These are phyloP conservation scores for Calonectria fujianensis DNA, from an alignment of 2,329 filamentous ascomycete genomes.

Conservation along the genomic window DNA sequence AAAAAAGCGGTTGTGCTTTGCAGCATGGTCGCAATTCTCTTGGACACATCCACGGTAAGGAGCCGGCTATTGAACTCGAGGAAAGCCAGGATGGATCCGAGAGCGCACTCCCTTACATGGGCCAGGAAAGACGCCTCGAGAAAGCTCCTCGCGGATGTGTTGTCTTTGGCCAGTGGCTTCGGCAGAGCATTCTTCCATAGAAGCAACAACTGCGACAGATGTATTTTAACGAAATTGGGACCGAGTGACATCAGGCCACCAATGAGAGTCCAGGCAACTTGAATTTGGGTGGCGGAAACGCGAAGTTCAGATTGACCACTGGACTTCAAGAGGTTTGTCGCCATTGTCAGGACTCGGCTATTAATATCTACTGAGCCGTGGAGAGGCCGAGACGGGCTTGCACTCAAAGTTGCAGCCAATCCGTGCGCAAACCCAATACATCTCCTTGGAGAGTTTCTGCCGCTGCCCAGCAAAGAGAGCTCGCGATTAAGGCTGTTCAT, in stretches of 20 bases:
- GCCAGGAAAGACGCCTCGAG: slow-evolving; percentile 94
- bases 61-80: slow-evolving; percentile 94
- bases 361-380: slow-evolving; percentile 98
- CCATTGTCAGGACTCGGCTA: slow-evolving; percentile 91
- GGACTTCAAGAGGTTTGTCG: slow-evolving; percentile 92
- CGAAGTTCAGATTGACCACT: slow-evolving; percentile 93
- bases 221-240: slow-evolving; percentile 99
- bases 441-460: slow-evolving; percentile 85
- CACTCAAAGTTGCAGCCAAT: slow-evolving; percentile 91
- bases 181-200: slow-evolving; percentile 98
- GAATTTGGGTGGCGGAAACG: slow-evolving; percentile 94
- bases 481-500: slow-evolving; percentile 97
- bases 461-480: slow-evolving; percentile 83
- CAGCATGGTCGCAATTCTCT: slow-evolving; percentile 93
- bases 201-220: slow-evolving; percentile 92
- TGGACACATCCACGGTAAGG: slow-evolving; percentile 94
- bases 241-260: slow-evolving; percentile 97
- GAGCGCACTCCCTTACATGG: slow-evolving; percentile 94
- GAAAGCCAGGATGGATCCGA: slow-evolving; percentile 94
- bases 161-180: slow-evolving; percentile 94
- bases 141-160: slow-evolving; percentile 86
- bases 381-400: slow-evolving; percentile 89
- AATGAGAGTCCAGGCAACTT: slow-evolving; percentile 98
- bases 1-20: slow-evolving; percentile 95
- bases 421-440: slow-evolving; percentile 96